Percentiles rank a stretch among this genome's conserved stretches.
Conservation (phyloP, 2,329 filamentous ascomycete genomes). For the Trichoderma sp. region DNA sequence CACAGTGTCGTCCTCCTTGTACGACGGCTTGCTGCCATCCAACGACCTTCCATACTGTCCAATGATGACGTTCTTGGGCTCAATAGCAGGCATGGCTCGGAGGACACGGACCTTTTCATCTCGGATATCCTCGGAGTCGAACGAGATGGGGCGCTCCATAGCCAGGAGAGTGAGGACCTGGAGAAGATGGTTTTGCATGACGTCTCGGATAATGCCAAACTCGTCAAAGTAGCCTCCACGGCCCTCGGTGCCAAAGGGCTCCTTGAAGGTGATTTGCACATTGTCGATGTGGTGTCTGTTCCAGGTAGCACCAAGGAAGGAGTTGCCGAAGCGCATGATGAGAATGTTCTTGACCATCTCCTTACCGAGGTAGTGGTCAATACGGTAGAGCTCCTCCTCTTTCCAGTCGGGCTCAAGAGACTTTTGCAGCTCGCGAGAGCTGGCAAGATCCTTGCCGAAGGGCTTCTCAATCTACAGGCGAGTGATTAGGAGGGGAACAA, state of each 20-base stretch:
- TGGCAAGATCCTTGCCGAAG: constrained; percentile 93
- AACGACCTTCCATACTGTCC: constrained; percentile 96
- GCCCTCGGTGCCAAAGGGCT: constrained; percentile 97
- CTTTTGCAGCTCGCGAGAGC: constrained; percentile 90
- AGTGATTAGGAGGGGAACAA: constrained; percentile 25
- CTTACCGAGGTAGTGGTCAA: constrained; percentile 98
- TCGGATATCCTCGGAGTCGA: constrained; percentile 95
- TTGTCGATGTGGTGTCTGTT: constrained; percentile 99
- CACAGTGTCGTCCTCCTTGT: constrained; percentile 98
- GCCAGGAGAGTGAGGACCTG: constrained; percentile 94
- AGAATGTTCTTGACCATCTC: constrained; percentile 99
- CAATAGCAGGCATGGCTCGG: constrained; percentile 86
- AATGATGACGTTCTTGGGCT: constrained; percentile 99
- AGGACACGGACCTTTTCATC: constrained; percentile 98
- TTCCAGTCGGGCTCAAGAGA: constrained; percentile 97
- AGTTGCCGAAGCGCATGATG: constrained; percentile 96
- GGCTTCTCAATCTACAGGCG: constrained; percentile 86
- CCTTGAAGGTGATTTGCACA: constrained; percentile 98
- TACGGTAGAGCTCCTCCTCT: constrained; percentile 98
- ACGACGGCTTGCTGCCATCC: constrained; percentile 92
- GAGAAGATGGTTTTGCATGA: constrained; percentile 99
- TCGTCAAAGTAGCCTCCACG: constrained; percentile 99
- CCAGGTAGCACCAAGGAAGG: constrained; percentile 98
- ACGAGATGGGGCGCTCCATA: constrained; percentile 98
- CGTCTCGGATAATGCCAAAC: constrained; percentile 98